Base-by-base conservation (phyloP, 2,329 filamentous ascomycete species). In the Podosphaera aphanis region DNA sequence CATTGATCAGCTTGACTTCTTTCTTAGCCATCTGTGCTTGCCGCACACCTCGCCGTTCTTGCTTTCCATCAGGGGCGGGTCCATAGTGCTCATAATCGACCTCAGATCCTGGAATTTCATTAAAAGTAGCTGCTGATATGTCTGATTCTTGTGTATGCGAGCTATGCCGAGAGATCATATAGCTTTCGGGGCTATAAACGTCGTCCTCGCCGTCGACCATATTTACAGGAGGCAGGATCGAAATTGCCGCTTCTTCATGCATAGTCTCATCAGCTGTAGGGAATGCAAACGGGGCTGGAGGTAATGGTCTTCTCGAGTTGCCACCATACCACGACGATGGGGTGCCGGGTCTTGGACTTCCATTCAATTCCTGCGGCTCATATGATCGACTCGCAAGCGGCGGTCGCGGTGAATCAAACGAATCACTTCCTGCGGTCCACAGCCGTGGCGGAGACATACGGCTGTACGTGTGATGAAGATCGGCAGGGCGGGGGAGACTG, bases 1-100 rank as follows among this genome's bases (percentile, higher is more conserved):
- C 90, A 59, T 98, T 95, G 70, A 95, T 92, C 39, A 98, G 73
- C 56, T 84, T 79, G 46, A 98, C 90, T 61, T 95, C 88, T 59
- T 93, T 93, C 63, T 79, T 90, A 10, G 80, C 75, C 74, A 88
- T 88, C 56, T 93, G 83, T 2, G 84, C 83, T 25, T 80, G 73
- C 52, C 88, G 76, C 23, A 88, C 83, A 47, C 90, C 90, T 56
- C 90, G 74, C 47, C 90, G 76, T 58, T 83, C 78, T 59, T 98
- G 90, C 47, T 83, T 81, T 7, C 83, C 84, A 46, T 80, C 74
- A 0, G 90, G 90, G 1, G 85, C 88, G 0, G 84, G 83, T 0
- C 83, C 88, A 58, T 93, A 93, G 59, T 85, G 77, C 64, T 83
- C 79, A 20, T 74, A 68, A 58, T 85, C 79, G 46, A 77, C 70